Evolutionary conservation across 768 basidiomycete genomes (phyloP), one percentile per base, ranked within the genome.

Genomic region (Mycena polygramma): DNA sequence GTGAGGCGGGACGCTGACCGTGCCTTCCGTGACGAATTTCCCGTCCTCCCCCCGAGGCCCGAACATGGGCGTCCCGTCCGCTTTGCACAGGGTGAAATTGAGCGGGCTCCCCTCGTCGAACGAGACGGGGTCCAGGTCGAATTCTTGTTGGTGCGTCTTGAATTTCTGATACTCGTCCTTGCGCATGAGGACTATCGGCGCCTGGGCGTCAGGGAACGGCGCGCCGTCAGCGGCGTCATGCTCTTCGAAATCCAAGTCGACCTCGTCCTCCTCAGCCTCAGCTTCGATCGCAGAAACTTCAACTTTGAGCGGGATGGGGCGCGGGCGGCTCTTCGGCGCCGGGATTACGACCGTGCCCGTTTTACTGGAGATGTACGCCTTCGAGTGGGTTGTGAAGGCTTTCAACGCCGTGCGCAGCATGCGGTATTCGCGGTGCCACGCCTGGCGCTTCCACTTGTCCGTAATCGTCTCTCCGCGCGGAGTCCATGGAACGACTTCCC

Each of bases 401-500:
- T n/a, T 30, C 3, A 20, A 13, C 36, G 61, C 55, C 13, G 2
- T 2, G n/a, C 22, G 45, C 10, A 70, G 10, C 4, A 4, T 2
- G 2, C 2, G 4, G 59, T 57, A 66, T 22, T 70, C 69, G 19
- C 2, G 7, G 51, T 51, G 57, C 70, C 70, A 71, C 3, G 53
- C 54, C 59, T 71, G 59, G 20, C 59, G 59, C 52, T 15, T 22
- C 24, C 46, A 4, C 46, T 14, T 24, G 24, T 62, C 53, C 54
- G 20, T 45, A 7, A 2, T 3, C 9, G 65, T 52, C 20, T 65
- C 46, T 13, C 0, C 2, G 17, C 30, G 37, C 37, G 5, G n/a
- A 7, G 19, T 30, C 70, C 70, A 71, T 4, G 70, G 64, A 0
- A 71, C 55, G 7, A 57, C 54, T 24, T 55, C 48, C 48, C 64